Base-by-base conservation (phyloP, 305 asterid genomes). In the Stenogyne calaminthoides region DNA sequence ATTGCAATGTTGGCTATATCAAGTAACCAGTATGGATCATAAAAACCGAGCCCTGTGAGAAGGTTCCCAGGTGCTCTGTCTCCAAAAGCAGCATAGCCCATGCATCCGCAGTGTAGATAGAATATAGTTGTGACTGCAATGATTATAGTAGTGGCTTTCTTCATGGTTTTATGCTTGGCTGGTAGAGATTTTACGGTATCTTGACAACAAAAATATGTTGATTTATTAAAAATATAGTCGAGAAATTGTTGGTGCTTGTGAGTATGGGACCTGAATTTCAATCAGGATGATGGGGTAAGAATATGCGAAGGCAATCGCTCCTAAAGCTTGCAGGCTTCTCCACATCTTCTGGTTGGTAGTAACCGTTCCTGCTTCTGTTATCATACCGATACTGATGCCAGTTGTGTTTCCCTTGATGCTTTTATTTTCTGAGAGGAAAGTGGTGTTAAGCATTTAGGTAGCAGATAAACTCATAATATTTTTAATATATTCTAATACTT, bases 281-380 rank as follows among this genome's bases (percentile, higher is more conserved):
- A 82, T 80, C 2, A 85, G 80, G 77, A 78, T 80, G 80, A 82
- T 76, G 1, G 87, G 78, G 64, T 59, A 78, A 15, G 87, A 80
- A 62, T 85, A 82, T 5, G 89, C 84, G 20, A 85, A 82, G 8
- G 84, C 89, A 4, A 82, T 84, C 6, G 83, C 87, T 37, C 89
- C 89, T 22, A 80, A 65, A 70, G 89, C 87, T 71, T 82, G 87
- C 19, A 85, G 77, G 15, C 58, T 54, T 19, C 77, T 73, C 77
- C 77, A 73, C 37, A 73, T 73, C 15, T 73, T 73, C 64, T 72
- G 70, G 15, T 60, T 63, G 19, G 47, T 20, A 9, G 64, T 63
- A 9, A 72, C 77, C 5, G 29, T 8, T 52, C 77, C 77, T 0
- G 71, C 60, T 4, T 67, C 64, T 40, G 56, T 56, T 25, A 69